These are phyloP conservation scores for Suhomyces xylopsoci DNA, from an alignment of 805 yeast genomes.

Conservation along the genomic window DNA sequence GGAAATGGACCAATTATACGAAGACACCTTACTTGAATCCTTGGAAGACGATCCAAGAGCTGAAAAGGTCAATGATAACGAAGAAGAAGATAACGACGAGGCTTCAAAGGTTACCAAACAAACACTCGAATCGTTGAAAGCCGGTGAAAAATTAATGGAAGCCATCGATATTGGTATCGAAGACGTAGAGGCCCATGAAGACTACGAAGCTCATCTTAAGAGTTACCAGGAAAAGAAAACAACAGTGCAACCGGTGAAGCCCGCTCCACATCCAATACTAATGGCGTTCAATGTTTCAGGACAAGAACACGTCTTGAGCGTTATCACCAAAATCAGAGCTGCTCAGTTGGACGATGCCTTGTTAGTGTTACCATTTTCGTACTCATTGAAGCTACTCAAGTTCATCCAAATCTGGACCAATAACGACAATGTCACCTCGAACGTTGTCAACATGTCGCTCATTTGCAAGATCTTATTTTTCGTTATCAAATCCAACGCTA, in stretches of 20 bases:
- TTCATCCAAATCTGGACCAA: slow-evolving; percentile 76
- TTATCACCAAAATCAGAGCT: slow-evolving; percentile 66
- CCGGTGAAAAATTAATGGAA: slow-evolving; percentile 90
- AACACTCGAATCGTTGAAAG: slow-evolving; percentile 86
- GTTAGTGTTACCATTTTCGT: slow-evolving; percentile 85
- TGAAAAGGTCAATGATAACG: slow-evolving; percentile 29
- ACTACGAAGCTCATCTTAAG: slow-evolving; percentile 43
- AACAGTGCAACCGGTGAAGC: slow-evolving; percentile 53
- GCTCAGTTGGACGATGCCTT: slow-evolving; percentile 92
- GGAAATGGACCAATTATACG: slow-evolving; percentile 91
- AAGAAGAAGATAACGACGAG: slow-evolving; percentile 47
- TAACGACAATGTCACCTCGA: slow-evolving; percentile 35
- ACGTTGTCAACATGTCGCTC: slow-evolving; percentile 53
- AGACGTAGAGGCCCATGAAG: slow-evolving; percentile 59
- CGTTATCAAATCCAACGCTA: slow-evolving; percentile 67
- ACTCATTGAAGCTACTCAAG: slow-evolving; percentile 63
- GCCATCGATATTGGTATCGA: slow-evolving; percentile 80
- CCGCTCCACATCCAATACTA: slow-evolving; percentile 68
- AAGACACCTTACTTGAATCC: slow-evolving; percentile 69
- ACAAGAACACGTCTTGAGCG: slow-evolving; percentile 73
- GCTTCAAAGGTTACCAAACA: slow-evolving; percentile 71
- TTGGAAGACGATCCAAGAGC: slow-evolving; percentile 52
- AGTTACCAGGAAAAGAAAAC: slow-evolving; percentile 40
- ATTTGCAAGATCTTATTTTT: slow-evolving; percentile 77
- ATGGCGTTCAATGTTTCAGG: slow-evolving; percentile 70